A percentile compares a stretch with the other conserved stretches of the same genome.
These are phyloP conservation scores for Sclerotinia glacialis DNA, from an alignment of 2,329 filamentous ascomycete genomes.

Conservation along the genomic window DNA sequence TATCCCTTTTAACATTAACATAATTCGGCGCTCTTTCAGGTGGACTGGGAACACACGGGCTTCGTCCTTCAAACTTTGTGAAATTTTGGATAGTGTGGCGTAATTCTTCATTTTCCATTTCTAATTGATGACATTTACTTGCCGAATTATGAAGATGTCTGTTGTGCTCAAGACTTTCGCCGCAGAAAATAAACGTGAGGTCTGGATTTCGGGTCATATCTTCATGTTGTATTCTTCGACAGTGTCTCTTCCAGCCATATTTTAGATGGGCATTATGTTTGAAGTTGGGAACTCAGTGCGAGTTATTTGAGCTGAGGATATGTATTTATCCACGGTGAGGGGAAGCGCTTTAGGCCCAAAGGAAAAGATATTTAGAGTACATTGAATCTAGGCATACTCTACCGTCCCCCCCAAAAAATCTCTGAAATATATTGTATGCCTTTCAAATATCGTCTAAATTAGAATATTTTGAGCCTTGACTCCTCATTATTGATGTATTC, in stretches of 20 bases:
- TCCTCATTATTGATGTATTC: background rate
- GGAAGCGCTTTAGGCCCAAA: background rate
- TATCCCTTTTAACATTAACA: background rate
- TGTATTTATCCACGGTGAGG: background rate
- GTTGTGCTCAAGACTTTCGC: background rate
- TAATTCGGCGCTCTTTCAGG: no score
- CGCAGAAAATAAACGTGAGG: background rate
- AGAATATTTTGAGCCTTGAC: background rate
- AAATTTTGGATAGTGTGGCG: background rate
- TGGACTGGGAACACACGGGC: background rate
- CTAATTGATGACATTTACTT: background rate
- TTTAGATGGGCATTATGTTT: background rate
- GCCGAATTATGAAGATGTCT: background rate
- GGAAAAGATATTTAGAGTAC: background rate
- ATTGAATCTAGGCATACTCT: background rate
- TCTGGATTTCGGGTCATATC: background rate
- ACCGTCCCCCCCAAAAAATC: no score
- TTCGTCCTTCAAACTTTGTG: no score
- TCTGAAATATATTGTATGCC: background rate
- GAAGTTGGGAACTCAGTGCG: background rate
- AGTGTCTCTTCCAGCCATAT: background rate
- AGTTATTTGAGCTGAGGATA: background rate
- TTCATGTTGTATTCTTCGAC: no score
- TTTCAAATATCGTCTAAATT: background rate
- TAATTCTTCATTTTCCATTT: background rate